phyloP scores from a whole-genome alignment of 2,329 filamentous ascomycete species.

The Sarocladium strictum region DNA sequence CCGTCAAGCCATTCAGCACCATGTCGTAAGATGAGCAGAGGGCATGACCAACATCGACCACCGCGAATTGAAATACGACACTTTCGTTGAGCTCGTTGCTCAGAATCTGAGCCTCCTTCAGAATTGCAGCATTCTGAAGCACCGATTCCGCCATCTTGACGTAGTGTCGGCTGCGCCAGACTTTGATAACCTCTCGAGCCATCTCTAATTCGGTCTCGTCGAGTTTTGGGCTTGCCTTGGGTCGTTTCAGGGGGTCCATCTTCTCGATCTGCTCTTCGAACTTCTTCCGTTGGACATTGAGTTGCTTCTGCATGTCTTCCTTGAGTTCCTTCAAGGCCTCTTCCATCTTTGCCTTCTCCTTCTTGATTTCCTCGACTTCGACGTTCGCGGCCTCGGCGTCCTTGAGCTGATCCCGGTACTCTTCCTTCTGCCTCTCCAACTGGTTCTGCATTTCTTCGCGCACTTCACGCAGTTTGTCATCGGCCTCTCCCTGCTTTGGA shows the following conservation, averaged over 20 bases:
- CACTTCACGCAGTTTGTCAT: slow-evolving; percentile 67
- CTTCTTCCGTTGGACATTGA: slow-evolving; percentile 75
- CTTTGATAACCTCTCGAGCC: slow-evolving; percentile 59
- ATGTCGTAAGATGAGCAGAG: slow-evolving; percentile 95
- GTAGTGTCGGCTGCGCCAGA: slow-evolving; percentile 81
- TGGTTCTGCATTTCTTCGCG: slow-evolving; percentile 80
- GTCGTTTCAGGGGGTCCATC: slow-evolving; percentile 58
- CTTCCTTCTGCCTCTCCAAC: slow-evolving; percentile 77
- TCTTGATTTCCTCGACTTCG: slow-evolving; percentile 76
- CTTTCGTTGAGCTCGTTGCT: slow-evolving; percentile 92
- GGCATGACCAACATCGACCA: slow-evolving; percentile 82
- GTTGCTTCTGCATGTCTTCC: slow-evolving; percentile 80
- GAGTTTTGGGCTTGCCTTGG: slow-evolving; percentile 56
- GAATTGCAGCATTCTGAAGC: slow-evolving; percentile 74
- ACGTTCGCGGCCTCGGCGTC: slow-evolving; percentile 67
- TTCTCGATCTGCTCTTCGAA: slow-evolving; percentile 82
- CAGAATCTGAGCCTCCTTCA: slow-evolving; percentile 98
- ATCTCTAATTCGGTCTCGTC: slow-evolving; percentile 66
- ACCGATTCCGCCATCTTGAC: slow-evolving; percentile 92
- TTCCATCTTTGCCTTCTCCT: slow-evolving; percentile 82
- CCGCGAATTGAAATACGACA: slow-evolving; percentile 90
- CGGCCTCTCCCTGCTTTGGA: slow-evolving; percentile 70
- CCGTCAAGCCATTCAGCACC: slow-evolving; percentile 82
- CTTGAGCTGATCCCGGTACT: slow-evolving; percentile 73
- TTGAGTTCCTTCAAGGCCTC: slow-evolving; percentile 72